Evolutionary conservation across 495 filamentous ascomycete species (phyloP), one percentile per base, ranked within the genome.

Genomic region (Acidiella bohemica): DNA sequence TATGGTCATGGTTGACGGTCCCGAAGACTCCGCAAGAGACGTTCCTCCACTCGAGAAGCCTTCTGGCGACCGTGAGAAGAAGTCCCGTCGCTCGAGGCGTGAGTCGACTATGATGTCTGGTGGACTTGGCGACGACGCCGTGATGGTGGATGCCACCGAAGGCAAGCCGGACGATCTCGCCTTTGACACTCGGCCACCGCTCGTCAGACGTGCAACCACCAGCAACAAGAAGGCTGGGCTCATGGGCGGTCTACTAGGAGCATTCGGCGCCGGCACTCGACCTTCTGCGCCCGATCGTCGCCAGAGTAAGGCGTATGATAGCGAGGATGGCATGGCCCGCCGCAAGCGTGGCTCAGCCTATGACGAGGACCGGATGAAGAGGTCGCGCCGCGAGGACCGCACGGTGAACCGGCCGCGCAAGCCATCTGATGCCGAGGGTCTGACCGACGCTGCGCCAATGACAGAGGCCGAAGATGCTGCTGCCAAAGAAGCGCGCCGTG

Each of bases 1-100:
- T 42, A 54, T 73, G 35, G 67, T 75, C 28, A 61, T 75, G 64
- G 67, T 75, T 12, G 64, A 74, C 44, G 58, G 47, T 12, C 60
- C 67, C 34, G 68, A 70, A 16, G 41, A 51, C 23, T 39, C 34
- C 26, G 42, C 36, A 6, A 52, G 42, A 19, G 49, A 47, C 17
- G 26, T 49, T 11, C 44, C 47, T 13, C 43, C 27, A 17, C 10
- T 26, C 11, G 48, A 46, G 19, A 28, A 30, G 19, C 14, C 23
- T 10, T 21, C 40, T 16, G 31, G 34, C 2, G 12, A 12, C 25
- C 35, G 20, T 13, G 46, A 53, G 2, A 46, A 29, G 30, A 47
- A 42, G 36, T 42, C 45, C 0, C 31, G 39, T 19, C 42, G 36
- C 16, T 39, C 49, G 4, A 48, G 49, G 29, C 44, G 52, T 5